Conservation (phyloP, 768 basidiomycete genomes). For the Boletus speciosus region DNA sequence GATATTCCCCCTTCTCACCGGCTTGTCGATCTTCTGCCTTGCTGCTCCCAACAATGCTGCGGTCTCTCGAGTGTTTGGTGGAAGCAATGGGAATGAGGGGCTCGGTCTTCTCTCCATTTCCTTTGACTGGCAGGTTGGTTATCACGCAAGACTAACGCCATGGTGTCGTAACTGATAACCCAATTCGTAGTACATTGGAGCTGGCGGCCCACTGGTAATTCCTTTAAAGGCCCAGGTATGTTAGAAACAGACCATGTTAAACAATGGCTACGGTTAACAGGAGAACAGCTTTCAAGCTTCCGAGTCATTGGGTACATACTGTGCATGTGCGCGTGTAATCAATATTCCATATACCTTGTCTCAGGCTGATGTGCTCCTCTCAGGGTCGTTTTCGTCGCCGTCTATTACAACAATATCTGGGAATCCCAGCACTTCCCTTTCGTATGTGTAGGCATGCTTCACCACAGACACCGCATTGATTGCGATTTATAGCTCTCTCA, state of each 20-base stretch:
- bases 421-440: slow-evolving; percentile 58
- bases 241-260: not conserved
- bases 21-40: slow-evolving; percentile 60
- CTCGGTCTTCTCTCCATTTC: slow-evolving; percentile 56
- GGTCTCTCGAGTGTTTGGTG: slow-evolving; percentile 58
- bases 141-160: slow-evolving; percentile 14
- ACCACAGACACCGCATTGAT: not conserved
- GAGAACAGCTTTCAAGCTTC: slow-evolving; percentile 36
- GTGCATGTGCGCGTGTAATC: slow-evolving; percentile 41
- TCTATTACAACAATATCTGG: slow-evolving; percentile 53
- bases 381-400: slow-evolving; percentile 32
- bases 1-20: slow-evolving; percentile 58
- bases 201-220: slow-evolving; percentile 42
- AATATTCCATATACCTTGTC: too few relatives aligned
- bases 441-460: slow-evolving; percentile 32
- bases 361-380: not conserved
- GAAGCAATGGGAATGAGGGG: slow-evolving; percentile 60
- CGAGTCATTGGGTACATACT: slow-evolving; percentile 43
- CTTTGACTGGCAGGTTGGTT: slow-evolving; percentile 55
- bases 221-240: slow-evolving; percentile 49
- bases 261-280: not conserved
- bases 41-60: slow-evolving; percentile 46
- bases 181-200: slow-evolving; percentile 18
- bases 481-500: slow-evolving; percentile 39
- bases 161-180: not conserved